phyloP scores from a whole-genome alignment of 768 basidiomycete genomes.

The Kwoniella mangroviensis region DNA sequence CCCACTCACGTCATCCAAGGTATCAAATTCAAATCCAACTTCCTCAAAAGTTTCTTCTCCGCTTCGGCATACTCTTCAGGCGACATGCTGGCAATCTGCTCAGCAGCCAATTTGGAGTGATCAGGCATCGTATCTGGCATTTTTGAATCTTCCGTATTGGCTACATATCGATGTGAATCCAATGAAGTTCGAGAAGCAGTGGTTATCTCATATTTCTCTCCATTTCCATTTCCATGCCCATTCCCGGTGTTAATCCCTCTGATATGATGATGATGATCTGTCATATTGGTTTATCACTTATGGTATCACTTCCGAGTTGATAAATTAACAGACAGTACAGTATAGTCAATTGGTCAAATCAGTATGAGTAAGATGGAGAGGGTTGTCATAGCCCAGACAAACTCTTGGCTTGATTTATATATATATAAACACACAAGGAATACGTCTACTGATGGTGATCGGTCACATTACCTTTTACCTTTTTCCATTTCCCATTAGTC shows the following conservation, averaged over 20 bases:
- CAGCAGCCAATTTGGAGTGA: conserved; percentile 29
- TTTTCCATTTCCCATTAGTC: no score
- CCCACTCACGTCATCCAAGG: conserved; percentile 57
- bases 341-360: no score
- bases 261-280: background rate
- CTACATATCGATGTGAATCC: conserved; percentile 17
- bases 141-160: conserved; percentile 17
- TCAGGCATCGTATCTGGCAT: conserved; percentile 34
- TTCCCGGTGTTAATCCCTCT: background rate
- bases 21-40: conserved; percentile 52
- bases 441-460: no score
- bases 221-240: background rate
- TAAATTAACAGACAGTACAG: no score
- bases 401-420: no score
- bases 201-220: background rate
- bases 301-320: no score
- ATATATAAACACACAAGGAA: no score
- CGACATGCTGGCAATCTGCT: conserved; percentile 39
- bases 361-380: no score
- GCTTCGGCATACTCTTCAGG: conserved; percentile 47
- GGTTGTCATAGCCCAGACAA: no score
- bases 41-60: conserved; percentile 50
- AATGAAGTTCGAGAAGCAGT: conserved; percentile 6
- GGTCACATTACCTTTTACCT: no score
- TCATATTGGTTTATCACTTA: background rate